These are phyloP conservation scores for Anacardium occidentale DNA, from an alignment of 345 rosid genomes.

Conservation along the genomic window DNA sequence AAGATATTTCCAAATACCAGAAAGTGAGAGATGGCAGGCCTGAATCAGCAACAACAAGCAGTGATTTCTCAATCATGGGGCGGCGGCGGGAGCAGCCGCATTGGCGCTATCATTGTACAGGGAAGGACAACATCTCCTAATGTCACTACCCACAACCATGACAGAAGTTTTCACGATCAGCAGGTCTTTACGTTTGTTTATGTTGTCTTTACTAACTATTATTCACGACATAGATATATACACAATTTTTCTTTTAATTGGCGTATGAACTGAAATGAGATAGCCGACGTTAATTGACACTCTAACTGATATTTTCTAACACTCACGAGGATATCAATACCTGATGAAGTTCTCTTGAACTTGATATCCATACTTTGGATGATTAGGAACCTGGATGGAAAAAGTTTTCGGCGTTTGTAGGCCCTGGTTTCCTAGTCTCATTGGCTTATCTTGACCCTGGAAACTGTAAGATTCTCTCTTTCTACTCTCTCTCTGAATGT, in stretches of 20 bases:
- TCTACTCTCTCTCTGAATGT: background rate
- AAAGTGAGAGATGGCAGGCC: slow-evolving; percentile 26
- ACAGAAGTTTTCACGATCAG: slow-evolving; percentile 11
- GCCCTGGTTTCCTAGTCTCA: slow-evolving; percentile 64
- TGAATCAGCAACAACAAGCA: slow-evolving; percentile 19
- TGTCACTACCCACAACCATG: no score
- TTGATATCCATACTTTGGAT: background rate
- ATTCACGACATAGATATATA: no score
- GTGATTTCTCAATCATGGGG: slow-evolving; percentile 4
- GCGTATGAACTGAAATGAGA: background rate
- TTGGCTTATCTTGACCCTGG: slow-evolving; percentile 72
- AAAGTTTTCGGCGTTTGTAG: slow-evolving; percentile 49
- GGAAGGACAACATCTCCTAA: no score
- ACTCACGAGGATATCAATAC: no score
- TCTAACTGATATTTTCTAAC: no score
- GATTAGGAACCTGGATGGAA: slow-evolving; percentile 57
- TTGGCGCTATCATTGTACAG: no score
- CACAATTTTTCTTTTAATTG: no score
- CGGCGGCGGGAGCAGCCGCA: slow-evolving; percentile 25
- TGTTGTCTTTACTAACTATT: no score
- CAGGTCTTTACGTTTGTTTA: background rate
- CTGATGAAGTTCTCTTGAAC: background rate
- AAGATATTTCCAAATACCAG: background rate
- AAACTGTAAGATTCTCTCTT: slow-evolving; percentile 31
- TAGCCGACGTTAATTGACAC: background rate